phyloP scores from a whole-genome alignment of 805 yeast species.

The Lipomyces sp. region DNA sequence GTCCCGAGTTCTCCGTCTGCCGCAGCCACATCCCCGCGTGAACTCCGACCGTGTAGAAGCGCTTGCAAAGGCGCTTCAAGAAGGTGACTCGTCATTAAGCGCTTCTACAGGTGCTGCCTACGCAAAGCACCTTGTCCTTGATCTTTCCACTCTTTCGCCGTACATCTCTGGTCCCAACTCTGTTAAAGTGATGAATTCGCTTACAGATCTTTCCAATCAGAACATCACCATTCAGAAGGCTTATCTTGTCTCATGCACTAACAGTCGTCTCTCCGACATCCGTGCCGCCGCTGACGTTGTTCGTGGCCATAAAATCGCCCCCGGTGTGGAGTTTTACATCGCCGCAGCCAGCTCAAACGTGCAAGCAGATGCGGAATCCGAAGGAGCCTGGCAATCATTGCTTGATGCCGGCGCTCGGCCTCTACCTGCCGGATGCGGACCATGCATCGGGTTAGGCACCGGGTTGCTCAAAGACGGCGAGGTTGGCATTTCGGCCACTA shows the following conservation, averaged over 20 bases:
- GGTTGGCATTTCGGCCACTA: conserved; percentile 97
- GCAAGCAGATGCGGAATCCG: conserved; percentile 84
- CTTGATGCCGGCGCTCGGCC: conserved; percentile 92
- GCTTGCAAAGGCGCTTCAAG: conserved; percentile 43
- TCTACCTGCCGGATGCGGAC: conserved; percentile 98
- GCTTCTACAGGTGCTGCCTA: conserved; percentile 72
- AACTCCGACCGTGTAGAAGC: conserved; percentile 56
- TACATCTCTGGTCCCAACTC: conserved; percentile 96
- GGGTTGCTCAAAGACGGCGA: conserved; percentile 94
- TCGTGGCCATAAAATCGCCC: conserved; percentile 75
- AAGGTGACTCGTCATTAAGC: conserved; percentile 19
- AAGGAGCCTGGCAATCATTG: conserved; percentile 89
- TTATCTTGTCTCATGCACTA: conserved; percentile 95
- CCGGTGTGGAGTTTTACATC: conserved; percentile 89
- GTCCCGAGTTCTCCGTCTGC: conserved; percentile 53
- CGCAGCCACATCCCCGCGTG: conserved; percentile 76
- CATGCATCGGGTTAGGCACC: conserved; percentile 95
- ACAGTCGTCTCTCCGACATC: conserved; percentile 88
- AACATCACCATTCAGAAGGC: conserved; percentile 86
- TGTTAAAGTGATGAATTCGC: conserved; percentile 82
- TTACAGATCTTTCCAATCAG: conserved; percentile 67
- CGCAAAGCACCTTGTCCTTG: conserved; percentile 83
- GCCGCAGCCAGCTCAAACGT: conserved; percentile 97
- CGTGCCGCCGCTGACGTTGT: conserved; percentile 91
- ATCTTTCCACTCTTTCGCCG: conserved; percentile 76